A percentile compares a stretch with the other conserved stretches of the same genome.
phyloP scores from a whole-genome alignment of 345 rosid genomes.

The Pseudoturritis turrita region DNA sequence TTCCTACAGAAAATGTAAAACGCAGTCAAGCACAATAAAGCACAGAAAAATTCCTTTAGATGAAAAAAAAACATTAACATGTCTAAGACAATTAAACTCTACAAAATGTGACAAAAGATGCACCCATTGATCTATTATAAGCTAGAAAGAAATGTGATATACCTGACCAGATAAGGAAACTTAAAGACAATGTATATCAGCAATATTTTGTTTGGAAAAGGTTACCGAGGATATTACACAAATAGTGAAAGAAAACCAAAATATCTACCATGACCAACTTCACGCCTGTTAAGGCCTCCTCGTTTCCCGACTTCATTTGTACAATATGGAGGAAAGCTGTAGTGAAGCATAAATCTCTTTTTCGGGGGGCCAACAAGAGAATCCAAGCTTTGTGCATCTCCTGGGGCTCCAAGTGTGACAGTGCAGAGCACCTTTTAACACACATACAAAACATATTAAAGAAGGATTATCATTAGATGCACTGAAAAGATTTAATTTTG shows the following conservation, averaged over 20 bases:
- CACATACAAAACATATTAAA: background rate
- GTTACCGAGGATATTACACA: background rate
- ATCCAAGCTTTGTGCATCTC: conserved; percentile 81
- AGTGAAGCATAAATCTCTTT: conserved; percentile 98
- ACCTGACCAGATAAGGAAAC: background rate
- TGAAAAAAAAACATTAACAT: background rate
- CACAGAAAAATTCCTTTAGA: background rate
- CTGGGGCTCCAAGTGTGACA: conserved; percentile 91
- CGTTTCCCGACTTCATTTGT: conserved; percentile 93
- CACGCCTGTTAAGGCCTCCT: conserved; percentile 93
- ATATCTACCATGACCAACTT: conserved; percentile 91
- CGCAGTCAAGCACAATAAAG: background rate
- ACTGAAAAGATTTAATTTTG: background rate
- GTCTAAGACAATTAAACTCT: background rate
- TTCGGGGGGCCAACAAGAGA: conserved; percentile 85
- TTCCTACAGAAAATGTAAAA: conserved; percentile 45
- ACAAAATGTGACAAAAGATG: background rate
- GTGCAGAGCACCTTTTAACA: conserved; percentile 78
- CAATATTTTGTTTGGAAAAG: background rate
- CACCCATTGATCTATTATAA: background rate
- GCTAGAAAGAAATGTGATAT: background rate
- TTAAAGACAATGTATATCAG: background rate
- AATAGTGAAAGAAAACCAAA: background rate
- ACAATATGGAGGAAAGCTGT: conserved; percentile 92
- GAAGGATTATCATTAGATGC: background rate